These are phyloP conservation scores for Helminthosporium solani DNA, from an alignment of 2,329 filamentous ascomycete species.

Conservation along the genomic window DNA sequence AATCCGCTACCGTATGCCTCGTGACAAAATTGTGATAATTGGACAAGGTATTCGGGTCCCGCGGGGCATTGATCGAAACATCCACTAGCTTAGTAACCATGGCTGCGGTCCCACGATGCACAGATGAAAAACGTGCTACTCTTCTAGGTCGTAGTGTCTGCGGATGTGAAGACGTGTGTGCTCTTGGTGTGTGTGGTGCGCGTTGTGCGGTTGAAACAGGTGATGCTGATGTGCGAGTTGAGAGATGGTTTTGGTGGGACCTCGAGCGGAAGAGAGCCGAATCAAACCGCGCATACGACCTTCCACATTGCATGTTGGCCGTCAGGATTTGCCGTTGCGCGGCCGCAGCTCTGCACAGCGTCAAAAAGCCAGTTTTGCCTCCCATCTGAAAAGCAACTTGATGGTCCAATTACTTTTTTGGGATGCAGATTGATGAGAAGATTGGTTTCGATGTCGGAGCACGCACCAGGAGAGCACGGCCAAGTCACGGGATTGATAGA, in stretches of 20 bases:
- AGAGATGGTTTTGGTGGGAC: too few relatives aligned
- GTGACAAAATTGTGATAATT: slow-evolving; percentile 91
- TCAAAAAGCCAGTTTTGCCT: background rate
- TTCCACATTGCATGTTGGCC: slow-evolving; percentile 6
- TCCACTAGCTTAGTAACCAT: slow-evolving; percentile 43
- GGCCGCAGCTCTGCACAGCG: background rate
- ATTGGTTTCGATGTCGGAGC: background rate
- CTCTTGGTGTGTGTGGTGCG: background rate
- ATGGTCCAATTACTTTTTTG: background rate
- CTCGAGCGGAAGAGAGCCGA: slow-evolving; percentile 9
- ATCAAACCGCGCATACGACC: slow-evolving; percentile 10
- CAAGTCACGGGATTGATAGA: too few relatives aligned
- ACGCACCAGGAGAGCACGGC: too few relatives aligned
- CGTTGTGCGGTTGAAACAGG: slow-evolving; percentile 6
- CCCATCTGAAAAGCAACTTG: slow-evolving; percentile 1
- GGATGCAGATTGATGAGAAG: background rate
- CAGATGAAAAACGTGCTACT: slow-evolving; percentile 10
- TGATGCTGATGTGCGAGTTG: slow-evolving; percentile 6
- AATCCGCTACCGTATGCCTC: slow-evolving; percentile 76
- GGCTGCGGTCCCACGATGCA: slow-evolving; percentile 30
- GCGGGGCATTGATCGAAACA: slow-evolving; percentile 47
- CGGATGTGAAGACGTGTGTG: background rate
- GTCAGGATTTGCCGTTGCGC: slow-evolving; percentile 2
- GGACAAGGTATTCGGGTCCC: slow-evolving; percentile 86
- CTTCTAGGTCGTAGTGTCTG: too few relatives aligned